phyloP scores from a whole-genome alignment of 306 rosid genomes.

The Glycyrrhiza uralensis region DNA sequence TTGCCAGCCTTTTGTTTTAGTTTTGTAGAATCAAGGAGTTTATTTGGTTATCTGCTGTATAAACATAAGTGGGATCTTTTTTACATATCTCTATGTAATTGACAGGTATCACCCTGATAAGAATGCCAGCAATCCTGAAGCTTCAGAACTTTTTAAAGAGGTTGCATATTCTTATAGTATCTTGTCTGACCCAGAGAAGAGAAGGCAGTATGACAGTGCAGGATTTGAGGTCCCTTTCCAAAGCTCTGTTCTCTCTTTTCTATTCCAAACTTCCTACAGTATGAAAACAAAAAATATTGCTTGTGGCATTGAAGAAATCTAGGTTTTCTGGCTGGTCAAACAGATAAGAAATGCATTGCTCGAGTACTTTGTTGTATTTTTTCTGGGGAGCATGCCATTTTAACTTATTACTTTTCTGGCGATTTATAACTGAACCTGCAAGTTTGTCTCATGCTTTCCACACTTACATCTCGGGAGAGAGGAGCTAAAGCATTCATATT shows the following conservation, averaged over 20 bases:
- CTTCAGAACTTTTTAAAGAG: slow-evolving; percentile 93
- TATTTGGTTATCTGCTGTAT: slow-evolving; percentile 2
- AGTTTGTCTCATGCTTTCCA: background rate
- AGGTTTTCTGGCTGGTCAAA: slow-evolving; percentile 1
- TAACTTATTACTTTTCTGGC: background rate
- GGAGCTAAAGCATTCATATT: background rate
- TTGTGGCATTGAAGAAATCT: background rate
- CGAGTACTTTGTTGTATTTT: background rate
- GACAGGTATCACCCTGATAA: slow-evolving; percentile 96
- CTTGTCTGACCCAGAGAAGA: slow-evolving; percentile 96
- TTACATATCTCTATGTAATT: slow-evolving; percentile 2
- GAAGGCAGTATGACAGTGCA: slow-evolving; percentile 89
- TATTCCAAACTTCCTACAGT: background rate
- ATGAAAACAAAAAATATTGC: slow-evolving; percentile 1
- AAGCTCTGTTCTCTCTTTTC: background rate
- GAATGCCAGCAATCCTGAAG: slow-evolving; percentile 88
- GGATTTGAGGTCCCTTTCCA: slow-evolving; percentile 79
- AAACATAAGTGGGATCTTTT: background rate
- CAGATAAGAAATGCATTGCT: background rate
- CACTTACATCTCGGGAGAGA: background rate
- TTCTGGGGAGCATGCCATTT: background rate
- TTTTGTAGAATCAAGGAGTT: slow-evolving; percentile 11
- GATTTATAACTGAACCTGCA: slow-evolving; percentile 2
- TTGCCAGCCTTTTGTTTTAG: background rate
- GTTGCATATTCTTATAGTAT: slow-evolving; percentile 91